Conservation (phyloP, 441 rosid species). For the Gossypium davidsonii region DNA sequence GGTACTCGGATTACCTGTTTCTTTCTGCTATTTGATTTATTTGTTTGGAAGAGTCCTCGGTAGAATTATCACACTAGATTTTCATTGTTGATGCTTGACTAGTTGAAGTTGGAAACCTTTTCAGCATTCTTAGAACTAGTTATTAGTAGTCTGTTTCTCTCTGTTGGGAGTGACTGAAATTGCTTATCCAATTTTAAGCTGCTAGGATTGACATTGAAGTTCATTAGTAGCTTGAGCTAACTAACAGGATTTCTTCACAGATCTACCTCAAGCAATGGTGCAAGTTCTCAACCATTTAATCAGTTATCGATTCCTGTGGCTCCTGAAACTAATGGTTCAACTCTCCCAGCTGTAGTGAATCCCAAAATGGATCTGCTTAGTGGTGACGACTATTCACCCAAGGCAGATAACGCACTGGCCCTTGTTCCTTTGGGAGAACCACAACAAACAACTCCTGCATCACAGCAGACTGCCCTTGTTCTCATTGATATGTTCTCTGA, state of each 20-base stretch:
- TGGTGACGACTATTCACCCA: constrained; percentile 75
- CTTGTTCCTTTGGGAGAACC: constrained; percentile 73
- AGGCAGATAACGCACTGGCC: constrained; percentile 56
- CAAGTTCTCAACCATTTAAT: constrained; percentile 44
- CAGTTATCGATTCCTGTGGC: constrained; percentile 80
- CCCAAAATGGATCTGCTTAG: constrained; percentile 85
- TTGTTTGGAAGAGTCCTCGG: too few species aligned
- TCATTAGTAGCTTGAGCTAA: neutral
- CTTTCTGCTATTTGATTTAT: too few species aligned
- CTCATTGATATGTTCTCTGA: constrained; percentile 82
- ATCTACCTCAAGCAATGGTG: constrained; percentile 45
- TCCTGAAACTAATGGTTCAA: constrained; percentile 53
- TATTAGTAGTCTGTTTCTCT: neutral
- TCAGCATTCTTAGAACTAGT: neutral
- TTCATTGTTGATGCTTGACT: neutral
- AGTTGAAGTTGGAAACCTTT: neutral
- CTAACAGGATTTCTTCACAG: constrained; percentile 36
- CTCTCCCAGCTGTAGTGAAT: constrained; percentile 36
- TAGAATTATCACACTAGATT: too few species aligned
- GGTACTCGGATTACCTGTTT: neutral
- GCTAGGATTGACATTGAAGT: neutral
- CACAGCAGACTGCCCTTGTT: constrained; percentile 82
- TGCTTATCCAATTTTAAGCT: neutral
- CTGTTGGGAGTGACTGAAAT: neutral
- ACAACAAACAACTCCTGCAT: constrained; percentile 45